phyloP scores from a whole-genome alignment of 2,329 filamentous ascomycete species.

The Claviceps quebecensis region DNA sequence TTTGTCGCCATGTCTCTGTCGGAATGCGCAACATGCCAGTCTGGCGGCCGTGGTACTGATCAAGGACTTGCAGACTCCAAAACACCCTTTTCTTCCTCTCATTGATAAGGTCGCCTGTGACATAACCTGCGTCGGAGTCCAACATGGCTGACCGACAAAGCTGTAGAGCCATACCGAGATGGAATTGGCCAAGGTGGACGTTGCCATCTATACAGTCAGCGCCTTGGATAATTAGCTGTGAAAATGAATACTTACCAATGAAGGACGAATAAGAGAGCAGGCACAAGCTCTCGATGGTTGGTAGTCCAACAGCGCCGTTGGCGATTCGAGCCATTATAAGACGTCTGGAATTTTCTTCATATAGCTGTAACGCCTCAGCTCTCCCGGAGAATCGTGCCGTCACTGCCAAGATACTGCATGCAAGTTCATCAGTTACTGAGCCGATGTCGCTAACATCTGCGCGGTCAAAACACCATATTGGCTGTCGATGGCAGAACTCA shows the following conservation, averaged over 20 bases:
- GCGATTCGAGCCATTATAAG: slow-evolving; percentile 35
- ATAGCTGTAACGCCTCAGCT: slow-evolving; percentile 18
- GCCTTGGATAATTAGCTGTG: background rate
- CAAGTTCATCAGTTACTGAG: slow-evolving; percentile 25
- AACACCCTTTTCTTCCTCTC: slow-evolving; percentile 36
- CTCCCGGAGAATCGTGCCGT: slow-evolving; percentile 25
- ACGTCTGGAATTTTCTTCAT: slow-evolving; percentile 25
- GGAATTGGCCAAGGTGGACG: slow-evolving; percentile 32
- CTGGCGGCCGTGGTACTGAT: slow-evolving; percentile 35
- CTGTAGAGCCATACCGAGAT: slow-evolving; percentile 35
- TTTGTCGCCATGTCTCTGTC: slow-evolving; percentile 26
- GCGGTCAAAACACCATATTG: slow-evolving; percentile 31
- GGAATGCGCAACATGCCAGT: slow-evolving; percentile 27
- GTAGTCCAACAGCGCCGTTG: slow-evolving; percentile 33
- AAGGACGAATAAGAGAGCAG: slow-evolving; percentile 35
- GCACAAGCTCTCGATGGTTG: slow-evolving; percentile 36
- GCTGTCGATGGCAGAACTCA: slow-evolving; percentile 28
- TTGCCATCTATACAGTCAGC: slow-evolving; percentile 27
- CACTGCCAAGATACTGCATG: slow-evolving; percentile 26
- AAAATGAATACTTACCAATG: slow-evolving; percentile 22
- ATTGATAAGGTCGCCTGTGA: slow-evolving; percentile 16
- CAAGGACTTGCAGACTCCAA: slow-evolving; percentile 36
- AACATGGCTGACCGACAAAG: slow-evolving; percentile 36
- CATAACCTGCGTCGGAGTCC: slow-evolving; percentile 27
- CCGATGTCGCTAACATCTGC: slow-evolving; percentile 23